Evolutionary conservation across 768 basidiomycete species (phyloP), one percentile per base, ranked within the genome.

Genomic region (Clitopilus hobsonii): DNA sequence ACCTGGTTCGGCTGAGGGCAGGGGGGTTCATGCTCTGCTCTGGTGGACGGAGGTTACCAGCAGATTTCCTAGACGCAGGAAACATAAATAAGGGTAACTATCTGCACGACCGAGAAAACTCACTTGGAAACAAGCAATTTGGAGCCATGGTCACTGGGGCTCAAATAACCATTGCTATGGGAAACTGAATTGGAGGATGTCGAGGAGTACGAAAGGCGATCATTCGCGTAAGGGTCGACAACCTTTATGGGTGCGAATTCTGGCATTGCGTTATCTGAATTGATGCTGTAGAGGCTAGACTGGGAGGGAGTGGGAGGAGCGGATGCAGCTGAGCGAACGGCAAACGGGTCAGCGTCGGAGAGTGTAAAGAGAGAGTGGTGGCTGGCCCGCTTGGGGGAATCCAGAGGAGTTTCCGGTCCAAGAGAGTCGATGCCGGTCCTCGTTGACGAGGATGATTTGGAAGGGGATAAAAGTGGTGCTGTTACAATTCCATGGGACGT

Each of bases 271-370:
- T 74, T 67, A 56, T 76, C 77, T 0, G 85, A 84, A 61, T 80
- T 78, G 13, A 72, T 75, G 22, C 84, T 84, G 25, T 81, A 69
- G 54, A 76, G 76, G 62, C 71, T 78, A 20, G 71, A 74, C 60
- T 80, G 79, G 41, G 67, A 61, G 57, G 71, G 69, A 68, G 65
- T 68, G 64, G 64, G 76, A 53, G 65, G 72, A 57, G 72, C 59
- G 55, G 71, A 60, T 22, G 79, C 64, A 29, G 80, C 71, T 38
- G 74, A 72, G 41, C 74, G 74, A 18, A 79, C 74, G 24, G 82
- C 83, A 61, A 88, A 87, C 5, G 86, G 86, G 70, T 88, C 85
- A 6, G 72, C 56, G 60, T 88, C 86, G 8, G 83, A 81, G 22
- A 85, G 73, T 3, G 85, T 85, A 52, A 87, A 64, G 54, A 88